These are phyloP conservation scores for Wickerhamiella brachini DNA, from an alignment of 805 yeast species.

Conservation along the genomic window DNA sequence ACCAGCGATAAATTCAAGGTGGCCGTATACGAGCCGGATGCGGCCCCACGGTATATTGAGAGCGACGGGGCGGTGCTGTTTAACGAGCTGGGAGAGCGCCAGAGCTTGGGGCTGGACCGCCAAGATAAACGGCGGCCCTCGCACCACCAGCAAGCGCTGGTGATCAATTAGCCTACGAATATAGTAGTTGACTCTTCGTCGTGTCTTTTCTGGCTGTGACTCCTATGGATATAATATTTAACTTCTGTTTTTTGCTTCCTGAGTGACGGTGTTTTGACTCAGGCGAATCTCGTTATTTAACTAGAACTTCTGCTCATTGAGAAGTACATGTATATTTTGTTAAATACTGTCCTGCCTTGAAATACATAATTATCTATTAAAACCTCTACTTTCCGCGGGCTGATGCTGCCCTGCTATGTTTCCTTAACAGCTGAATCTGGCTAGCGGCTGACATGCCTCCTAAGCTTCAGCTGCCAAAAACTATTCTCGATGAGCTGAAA, in stretches of 20 bases:
- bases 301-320: no score
- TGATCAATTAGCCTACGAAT: slow-evolving; percentile 11
- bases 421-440: no score
- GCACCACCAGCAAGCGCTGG: slow-evolving; percentile 14
- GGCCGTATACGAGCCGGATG: slow-evolving; percentile 32
- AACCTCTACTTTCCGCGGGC: no score
- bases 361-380: no score
- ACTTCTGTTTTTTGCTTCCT: background rate
- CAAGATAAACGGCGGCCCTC: slow-evolving; percentile 43
- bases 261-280: no score
- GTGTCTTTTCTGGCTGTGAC: no score
- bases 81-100: slow-evolving; percentile 38
- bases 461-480: slow-evolving; percentile 11
- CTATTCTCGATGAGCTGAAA: slow-evolving; percentile 8
- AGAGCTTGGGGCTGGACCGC: slow-evolving; percentile 68
- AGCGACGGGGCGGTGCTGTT: slow-evolving; percentile 43
- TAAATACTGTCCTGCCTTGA: no score
- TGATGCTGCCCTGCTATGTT: background rate
- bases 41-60: slow-evolving; percentile 26
- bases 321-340: no score
- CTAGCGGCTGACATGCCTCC: background rate
- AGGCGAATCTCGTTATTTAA: no score
- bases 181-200: background rate
- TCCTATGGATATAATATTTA: no score
- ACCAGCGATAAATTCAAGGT: slow-evolving; percentile 67